phyloP scores from a whole-genome alignment of 768 basidiomycete genomes.

The Trametes cubensis region DNA sequence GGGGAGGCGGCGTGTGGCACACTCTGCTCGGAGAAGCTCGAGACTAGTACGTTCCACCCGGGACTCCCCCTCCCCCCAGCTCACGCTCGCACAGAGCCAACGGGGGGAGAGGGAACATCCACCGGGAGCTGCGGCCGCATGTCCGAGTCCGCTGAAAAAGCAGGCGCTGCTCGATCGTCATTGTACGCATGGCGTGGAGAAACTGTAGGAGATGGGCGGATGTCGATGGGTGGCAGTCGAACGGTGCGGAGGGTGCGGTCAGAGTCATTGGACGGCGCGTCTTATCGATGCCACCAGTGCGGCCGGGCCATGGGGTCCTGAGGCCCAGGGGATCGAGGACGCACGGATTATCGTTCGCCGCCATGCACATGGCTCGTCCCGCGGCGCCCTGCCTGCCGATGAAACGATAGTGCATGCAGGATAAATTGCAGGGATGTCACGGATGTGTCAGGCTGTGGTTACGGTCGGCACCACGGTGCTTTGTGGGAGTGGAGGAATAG shows the following conservation, averaged over 20 bases:
- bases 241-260: not conserved
- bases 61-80: not conserved
- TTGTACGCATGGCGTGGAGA: constrained; percentile 5
- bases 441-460: constrained; percentile 4
- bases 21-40: constrained; percentile 1
- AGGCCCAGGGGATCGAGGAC: too few species aligned
- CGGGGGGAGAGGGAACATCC: not conserved
- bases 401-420: not conserved
- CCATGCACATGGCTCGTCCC: not conserved
- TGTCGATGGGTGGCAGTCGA: constrained; percentile 3
- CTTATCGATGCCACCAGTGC: constrained; percentile 19
- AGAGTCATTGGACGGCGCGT: constrained; percentile 12
- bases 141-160: constrained; percentile 1
- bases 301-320: not conserved
- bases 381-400: constrained; percentile 8
- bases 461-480: constrained; percentile 5
- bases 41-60: not conserved
- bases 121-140: constrained; percentile 5
- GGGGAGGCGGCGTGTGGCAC: not conserved
- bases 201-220: constrained; percentile 7
- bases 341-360: not conserved
- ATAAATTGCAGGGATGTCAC: not conserved
- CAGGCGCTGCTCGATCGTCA: not conserved
- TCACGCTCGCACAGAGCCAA: not conserved
- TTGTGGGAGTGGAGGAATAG: not conserved